Evolutionary conservation across 108 stramenopile species (phyloP).

Genomic region (Aureococcus anophagefferens): DNA sequence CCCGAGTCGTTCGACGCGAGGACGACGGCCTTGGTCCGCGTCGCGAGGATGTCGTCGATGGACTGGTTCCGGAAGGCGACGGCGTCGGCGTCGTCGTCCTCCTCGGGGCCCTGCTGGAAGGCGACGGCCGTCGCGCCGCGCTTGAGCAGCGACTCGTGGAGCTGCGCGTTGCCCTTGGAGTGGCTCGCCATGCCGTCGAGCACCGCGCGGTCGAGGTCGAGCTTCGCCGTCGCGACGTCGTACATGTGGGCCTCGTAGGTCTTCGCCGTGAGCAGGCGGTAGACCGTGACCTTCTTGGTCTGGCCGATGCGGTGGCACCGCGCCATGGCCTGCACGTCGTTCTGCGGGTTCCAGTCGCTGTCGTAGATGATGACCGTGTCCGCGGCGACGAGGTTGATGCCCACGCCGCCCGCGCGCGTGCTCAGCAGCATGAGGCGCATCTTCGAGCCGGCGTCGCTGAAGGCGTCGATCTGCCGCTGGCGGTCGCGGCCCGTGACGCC

Average conservation of each 20-base stretch:
- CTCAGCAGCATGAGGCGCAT: slow-evolving; percentile 78
- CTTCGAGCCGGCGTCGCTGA: background rate
- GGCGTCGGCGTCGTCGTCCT: slow-evolving; percentile 71
- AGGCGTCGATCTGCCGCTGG: slow-evolving; percentile 52
- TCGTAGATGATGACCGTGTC: slow-evolving; percentile 92
- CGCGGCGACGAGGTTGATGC: slow-evolving; percentile 92
- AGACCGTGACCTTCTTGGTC: slow-evolving; percentile 79
- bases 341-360: slow-evolving; percentile 94
- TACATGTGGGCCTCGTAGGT: slow-evolving; percentile 99
- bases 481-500: slow-evolving; percentile 67
- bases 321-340: slow-evolving; percentile 84
- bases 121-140: slow-evolving; percentile 69
- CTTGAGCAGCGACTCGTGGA: slow-evolving; percentile 61
- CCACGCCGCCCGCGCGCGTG: slow-evolving; percentile 87
- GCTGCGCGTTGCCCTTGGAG: slow-evolving; percentile 63
- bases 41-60: slow-evolving; percentile 71
- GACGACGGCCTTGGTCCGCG: slow-evolving; percentile 57
- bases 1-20: slow-evolving; percentile 66
- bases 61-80: slow-evolving; percentile 66
- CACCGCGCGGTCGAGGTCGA: slow-evolving; percentile 95
- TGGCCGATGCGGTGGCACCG: slow-evolving; percentile 98
- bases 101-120: slow-evolving; percentile 44
- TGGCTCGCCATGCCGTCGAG: slow-evolving; percentile 72
- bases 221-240: slow-evolving; percentile 87
- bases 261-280: slow-evolving; percentile 85